phyloP scores from a whole-genome alignment of 1,139 yeast species.

The Diutina neorugosa region DNA sequence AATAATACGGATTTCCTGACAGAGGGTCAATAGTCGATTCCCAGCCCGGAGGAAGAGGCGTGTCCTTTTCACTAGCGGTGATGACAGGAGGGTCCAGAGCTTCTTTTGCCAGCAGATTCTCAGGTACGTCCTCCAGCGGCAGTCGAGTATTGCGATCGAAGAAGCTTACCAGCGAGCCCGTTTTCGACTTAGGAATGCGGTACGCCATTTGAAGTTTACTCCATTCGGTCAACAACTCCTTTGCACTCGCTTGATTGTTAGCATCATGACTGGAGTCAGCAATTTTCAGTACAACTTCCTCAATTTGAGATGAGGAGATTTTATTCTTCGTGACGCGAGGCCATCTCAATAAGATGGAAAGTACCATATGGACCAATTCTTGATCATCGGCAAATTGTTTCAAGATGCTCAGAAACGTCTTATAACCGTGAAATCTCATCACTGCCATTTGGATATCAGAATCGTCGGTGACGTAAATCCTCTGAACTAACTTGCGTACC shows the following conservation, averaged over 20 bases:
- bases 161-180: constrained; percentile 11
- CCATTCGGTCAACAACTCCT: constrained; percentile 55
- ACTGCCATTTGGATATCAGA: constrained; percentile 44
- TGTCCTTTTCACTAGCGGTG: constrained; percentile 7
- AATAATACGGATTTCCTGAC: constrained; percentile 37
- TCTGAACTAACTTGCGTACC: constrained; percentile 50
- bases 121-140: constrained; percentile 4
- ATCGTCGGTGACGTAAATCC: constrained; percentile 50
- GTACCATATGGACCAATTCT: constrained; percentile 30
- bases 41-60: constrained; percentile 40
- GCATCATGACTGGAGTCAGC: constrained; percentile 13
- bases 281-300: constrained; percentile 43
- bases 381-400: constrained; percentile 17
- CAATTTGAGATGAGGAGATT: constrained; percentile 70
- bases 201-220: constrained; percentile 66
- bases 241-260: constrained; percentile 22
- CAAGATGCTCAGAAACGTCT: constrained; percentile 51
- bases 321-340: constrained; percentile 76
- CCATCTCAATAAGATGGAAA: constrained; percentile 56
- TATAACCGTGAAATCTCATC: constrained; percentile 78
- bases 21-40: constrained; percentile 34
- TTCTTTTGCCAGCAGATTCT: constrained; percentile 29
- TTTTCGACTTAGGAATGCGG: constrained; percentile 52
- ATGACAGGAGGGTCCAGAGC: neutral
- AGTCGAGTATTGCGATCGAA: constrained; percentile 17